phyloP scores from a whole-genome alignment of 306 rosid species.

The Sicyos edulis region DNA sequence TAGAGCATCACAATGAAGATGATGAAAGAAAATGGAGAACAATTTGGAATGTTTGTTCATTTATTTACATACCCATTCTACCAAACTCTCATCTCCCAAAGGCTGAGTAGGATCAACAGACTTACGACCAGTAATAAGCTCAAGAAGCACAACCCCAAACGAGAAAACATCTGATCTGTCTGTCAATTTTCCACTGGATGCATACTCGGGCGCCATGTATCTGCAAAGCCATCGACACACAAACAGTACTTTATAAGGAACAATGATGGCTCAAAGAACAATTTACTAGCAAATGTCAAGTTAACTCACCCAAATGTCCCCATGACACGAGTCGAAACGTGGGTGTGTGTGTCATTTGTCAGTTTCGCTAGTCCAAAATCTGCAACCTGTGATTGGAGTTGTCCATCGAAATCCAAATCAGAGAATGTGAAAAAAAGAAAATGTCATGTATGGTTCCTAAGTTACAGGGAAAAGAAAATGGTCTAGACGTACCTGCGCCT shows the following conservation, averaged over 20 bases:
- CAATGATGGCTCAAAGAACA: not conserved
- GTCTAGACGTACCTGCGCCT: conserved; percentile 51
- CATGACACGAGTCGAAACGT: conserved; percentile 92
- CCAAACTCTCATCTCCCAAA: conserved; percentile 92
- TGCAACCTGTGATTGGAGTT: conserved; percentile 62
- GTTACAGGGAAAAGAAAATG: not conserved
- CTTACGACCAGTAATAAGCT: conserved; percentile 81
- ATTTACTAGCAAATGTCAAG: not conserved
- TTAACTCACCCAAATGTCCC: conserved; percentile 91
- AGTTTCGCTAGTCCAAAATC: conserved; percentile 95
- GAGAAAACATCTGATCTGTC: conserved; percentile 96
- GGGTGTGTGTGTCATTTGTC: conserved; percentile 60
- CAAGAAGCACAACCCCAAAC: conserved; percentile 88
- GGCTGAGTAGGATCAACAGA: conserved; percentile 78
- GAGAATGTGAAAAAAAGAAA: conserved; percentile 5
- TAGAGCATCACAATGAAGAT: conserved; percentile 1
- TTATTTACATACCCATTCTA: conserved; percentile 75
- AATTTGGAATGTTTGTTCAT: not conserved
- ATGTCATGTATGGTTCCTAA: not conserved
- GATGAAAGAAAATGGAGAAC: no score
- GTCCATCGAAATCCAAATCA: conserved; percentile 22
- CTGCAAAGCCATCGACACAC: conserved; percentile 28
- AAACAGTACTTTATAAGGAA: not conserved
- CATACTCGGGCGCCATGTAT: conserved; percentile 97
- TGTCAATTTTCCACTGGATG: conserved; percentile 86